Conservation (phyloP, 305 asterid genomes). For the Stenogyne calaminthoides region DNA sequence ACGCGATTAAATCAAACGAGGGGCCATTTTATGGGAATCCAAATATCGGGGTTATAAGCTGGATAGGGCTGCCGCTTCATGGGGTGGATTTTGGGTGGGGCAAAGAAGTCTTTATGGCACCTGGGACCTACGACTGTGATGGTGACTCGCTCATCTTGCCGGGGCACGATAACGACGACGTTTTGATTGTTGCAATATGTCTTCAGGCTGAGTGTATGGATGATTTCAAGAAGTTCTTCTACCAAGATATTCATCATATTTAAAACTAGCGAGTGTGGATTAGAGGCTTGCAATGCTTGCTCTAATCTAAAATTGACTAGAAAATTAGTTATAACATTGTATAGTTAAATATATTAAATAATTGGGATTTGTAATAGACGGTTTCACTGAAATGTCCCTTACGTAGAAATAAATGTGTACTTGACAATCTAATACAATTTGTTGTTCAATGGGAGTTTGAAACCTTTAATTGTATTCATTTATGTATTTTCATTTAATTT, state of each 20-base stretch:
- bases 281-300: not conserved
- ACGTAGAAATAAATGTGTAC: not conserved
- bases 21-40: constrained; percentile 59
- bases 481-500: too few species aligned
- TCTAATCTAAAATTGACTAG: not conserved
- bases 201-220: constrained; percentile 44
- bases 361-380: not conserved
- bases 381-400: not conserved
- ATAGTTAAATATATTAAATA: not conserved
- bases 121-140: constrained; percentile 45
- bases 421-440: not conserved
- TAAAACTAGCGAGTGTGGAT: not conserved
- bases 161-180: constrained; percentile 28
- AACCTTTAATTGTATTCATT: too few species aligned
- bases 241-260: constrained; percentile 29
- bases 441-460: too few species aligned
- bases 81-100: constrained; percentile 75
- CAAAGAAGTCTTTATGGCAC: constrained; percentile 47
- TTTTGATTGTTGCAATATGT: constrained; percentile 46
- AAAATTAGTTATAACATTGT: too few species aligned
- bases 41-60: constrained; percentile 51
- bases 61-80: constrained; percentile 46
- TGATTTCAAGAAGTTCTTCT: constrained; percentile 49
- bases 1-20: constrained; percentile 26
- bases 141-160: constrained; percentile 47